Percentiles rank a stretch among this genome's conserved stretches.
phyloP scores from a whole-genome alignment of 192 early-diverging fungal genomes.

The Coemansia sp. region DNA sequence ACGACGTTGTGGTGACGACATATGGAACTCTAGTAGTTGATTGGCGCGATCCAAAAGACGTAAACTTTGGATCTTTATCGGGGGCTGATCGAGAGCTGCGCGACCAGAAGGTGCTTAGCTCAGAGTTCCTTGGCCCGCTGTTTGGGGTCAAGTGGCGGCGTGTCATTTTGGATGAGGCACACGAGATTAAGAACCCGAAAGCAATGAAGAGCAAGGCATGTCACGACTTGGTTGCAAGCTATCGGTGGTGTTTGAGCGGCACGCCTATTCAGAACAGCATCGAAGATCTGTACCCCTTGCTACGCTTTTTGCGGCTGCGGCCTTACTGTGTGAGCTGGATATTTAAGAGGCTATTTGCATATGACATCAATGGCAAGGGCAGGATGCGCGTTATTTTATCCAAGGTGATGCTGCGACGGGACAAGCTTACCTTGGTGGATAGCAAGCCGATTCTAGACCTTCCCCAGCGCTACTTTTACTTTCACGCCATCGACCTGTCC shows the following conservation, averaged over 20 bases:
- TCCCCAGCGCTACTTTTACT: conserved; percentile 43
- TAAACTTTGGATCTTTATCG: neutral
- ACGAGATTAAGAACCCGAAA: conserved; percentile 61
- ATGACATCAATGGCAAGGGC: conserved; percentile 39
- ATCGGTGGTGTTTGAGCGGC: conserved; percentile 69
- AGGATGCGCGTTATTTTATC: conserved; percentile 53
- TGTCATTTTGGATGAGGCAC: conserved; percentile 64
- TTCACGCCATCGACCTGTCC: conserved; percentile 30
- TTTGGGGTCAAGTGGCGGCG: conserved; percentile 51
- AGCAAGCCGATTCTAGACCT: conserved; percentile 65
- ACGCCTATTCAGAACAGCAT: conserved; percentile 68
- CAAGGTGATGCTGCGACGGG: conserved; percentile 65
- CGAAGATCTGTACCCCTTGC: conserved; percentile 67
- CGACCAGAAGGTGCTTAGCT: conserved; percentile 4
- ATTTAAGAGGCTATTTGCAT: conserved; percentile 55
- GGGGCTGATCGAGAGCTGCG: neutral
- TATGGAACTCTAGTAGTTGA: conserved; percentile 37
- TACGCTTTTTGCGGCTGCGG: conserved; percentile 66
- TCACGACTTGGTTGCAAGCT: conserved; percentile 39
- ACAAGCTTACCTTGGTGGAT: conserved; percentile 62
- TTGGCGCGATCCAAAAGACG: neutral
- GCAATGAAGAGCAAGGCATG: conserved; percentile 54
- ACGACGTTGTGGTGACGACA: conserved; percentile 60
- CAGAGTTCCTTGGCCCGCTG: conserved; percentile 24
- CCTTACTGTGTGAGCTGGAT: conserved; percentile 54